A percentile compares a stretch with the other conserved stretches of the same genome.
phyloP scores from a whole-genome alignment of 371 early-diverging fungal genomes.

The Mortierella sp. region DNA sequence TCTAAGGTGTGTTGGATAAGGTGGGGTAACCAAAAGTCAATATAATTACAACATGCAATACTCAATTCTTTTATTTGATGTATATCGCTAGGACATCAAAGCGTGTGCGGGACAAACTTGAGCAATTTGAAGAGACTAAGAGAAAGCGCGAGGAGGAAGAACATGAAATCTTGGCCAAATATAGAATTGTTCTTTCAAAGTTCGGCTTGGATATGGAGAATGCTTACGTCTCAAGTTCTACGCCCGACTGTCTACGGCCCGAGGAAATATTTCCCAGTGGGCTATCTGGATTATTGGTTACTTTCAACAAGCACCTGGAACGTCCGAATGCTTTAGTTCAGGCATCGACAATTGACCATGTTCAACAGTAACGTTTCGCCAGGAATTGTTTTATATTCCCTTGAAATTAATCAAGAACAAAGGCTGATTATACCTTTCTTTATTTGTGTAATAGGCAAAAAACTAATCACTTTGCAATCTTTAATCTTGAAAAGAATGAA shows the following conservation, averaged over 20 bases:
- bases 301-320: slow-evolving; percentile 47
- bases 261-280: slow-evolving; percentile 40
- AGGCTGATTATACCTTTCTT: not conserved
- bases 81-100: slow-evolving; percentile 65
- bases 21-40: not conserved
- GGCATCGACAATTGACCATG: slow-evolving; percentile 42
- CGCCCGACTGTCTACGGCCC: not conserved
- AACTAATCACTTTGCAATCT: slow-evolving; percentile 55
- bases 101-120: slow-evolving; percentile 67
- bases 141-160: slow-evolving; percentile 70
- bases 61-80: too few species aligned
- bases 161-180: slow-evolving; percentile 54
- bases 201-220: slow-evolving; percentile 53
- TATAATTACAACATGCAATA: not conserved
- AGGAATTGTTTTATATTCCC: not conserved
- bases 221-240: slow-evolving; percentile 18
- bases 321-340: slow-evolving; percentile 43
- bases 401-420: not conserved
- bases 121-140: slow-evolving; percentile 66
- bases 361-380: slow-evolving; percentile 37
- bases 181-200: slow-evolving; percentile 58
- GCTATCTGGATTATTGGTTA: slow-evolving; percentile 23
- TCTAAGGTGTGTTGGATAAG: slow-evolving; percentile 59
- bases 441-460: slow-evolving; percentile 23
- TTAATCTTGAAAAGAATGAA: slow-evolving; percentile 32